These are phyloP conservation scores for Laetiporus sulphureus DNA, from an alignment of 1,284 basidiomycete genomes.

Conservation along the genomic window DNA sequence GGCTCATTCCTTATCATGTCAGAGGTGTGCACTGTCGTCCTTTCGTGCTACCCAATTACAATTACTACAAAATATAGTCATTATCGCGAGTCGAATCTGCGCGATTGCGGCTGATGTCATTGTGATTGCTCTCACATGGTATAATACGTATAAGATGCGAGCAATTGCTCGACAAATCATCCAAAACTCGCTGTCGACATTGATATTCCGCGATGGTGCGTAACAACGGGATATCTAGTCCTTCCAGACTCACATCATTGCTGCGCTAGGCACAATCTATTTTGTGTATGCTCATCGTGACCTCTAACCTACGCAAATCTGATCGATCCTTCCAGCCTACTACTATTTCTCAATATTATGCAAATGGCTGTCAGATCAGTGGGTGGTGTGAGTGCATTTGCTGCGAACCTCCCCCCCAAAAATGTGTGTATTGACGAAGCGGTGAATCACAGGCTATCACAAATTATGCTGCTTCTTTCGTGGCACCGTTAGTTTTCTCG, in stretches of 20 bases:
- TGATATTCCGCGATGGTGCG: constrained; percentile 7
- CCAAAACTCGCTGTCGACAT: background rate
- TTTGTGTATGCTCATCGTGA: constrained; percentile 4
- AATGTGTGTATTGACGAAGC: no score
- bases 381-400: constrained; percentile 6
- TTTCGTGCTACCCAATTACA: no score
- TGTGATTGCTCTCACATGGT: constrained; percentile 4
- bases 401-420: no score
- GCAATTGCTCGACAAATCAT: background rate
- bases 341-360: constrained; percentile 5
- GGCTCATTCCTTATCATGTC: no score
- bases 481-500: constrained; percentile 7
- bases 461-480: constrained; percentile 2
- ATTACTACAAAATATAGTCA: background rate
- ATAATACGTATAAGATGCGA: background rate
- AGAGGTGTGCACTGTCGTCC: no score
- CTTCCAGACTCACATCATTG: background rate
- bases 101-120: constrained; percentile 4
- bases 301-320: background rate
- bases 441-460: constrained; percentile 1
- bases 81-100: constrained; percentile 4
- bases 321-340: background rate
- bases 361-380: constrained; percentile 3
- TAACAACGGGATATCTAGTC: background rate
- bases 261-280: constrained; percentile 3